A percentile compares a stretch with the other conserved stretches of the same genome.
phyloP scores from a whole-genome alignment of 768 basidiomycete species.

The Collybia mongolica region DNA sequence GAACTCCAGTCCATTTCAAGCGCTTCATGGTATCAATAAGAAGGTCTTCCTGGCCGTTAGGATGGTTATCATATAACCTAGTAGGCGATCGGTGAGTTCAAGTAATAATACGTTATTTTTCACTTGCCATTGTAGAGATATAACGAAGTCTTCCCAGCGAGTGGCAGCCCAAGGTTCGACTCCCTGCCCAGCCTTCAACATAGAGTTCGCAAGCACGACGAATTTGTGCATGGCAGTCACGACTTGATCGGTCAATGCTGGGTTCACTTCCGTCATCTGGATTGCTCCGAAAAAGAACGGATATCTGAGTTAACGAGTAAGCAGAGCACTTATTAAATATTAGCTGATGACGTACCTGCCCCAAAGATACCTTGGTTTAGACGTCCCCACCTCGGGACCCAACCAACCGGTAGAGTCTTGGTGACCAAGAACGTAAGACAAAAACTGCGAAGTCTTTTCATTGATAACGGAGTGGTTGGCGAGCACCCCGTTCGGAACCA shows the following conservation, averaged over 20 bases:
- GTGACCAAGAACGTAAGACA: conserved; percentile 48
- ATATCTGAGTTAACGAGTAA: conserved; percentile 30
- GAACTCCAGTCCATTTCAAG: conserved; percentile 49
- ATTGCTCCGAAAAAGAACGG: conserved; percentile 60
- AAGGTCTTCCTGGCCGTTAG: conserved; percentile 44
- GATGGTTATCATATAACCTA: conserved; percentile 56
- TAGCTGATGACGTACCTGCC: conserved; percentile 34
- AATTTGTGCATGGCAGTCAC: conserved; percentile 53
- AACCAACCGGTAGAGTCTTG: conserved; percentile 57
- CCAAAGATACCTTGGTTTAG: conserved; percentile 54
- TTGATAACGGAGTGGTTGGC: conserved; percentile 44
- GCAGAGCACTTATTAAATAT: neutral
- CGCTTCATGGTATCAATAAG: conserved; percentile 53
- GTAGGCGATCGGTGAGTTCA: neutral
- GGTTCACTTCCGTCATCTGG: conserved; percentile 50
- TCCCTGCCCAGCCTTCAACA: conserved; percentile 51
- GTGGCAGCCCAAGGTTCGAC: conserved; percentile 54
- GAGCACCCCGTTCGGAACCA: conserved; percentile 52
- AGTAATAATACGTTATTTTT: neutral
- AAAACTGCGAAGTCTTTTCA: conserved; percentile 43
- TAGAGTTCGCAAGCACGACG: conserved; percentile 48
- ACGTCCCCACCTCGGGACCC: conserved; percentile 52
- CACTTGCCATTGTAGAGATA: conserved; percentile 50
- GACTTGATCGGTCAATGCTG: conserved; percentile 41
- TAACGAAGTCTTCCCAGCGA: conserved; percentile 60